Evolutionary conservation across 106 monocot species (phyloP), one percentile per base, ranked within the genome.

Genomic region (Xerophyta viscosa): DNA sequence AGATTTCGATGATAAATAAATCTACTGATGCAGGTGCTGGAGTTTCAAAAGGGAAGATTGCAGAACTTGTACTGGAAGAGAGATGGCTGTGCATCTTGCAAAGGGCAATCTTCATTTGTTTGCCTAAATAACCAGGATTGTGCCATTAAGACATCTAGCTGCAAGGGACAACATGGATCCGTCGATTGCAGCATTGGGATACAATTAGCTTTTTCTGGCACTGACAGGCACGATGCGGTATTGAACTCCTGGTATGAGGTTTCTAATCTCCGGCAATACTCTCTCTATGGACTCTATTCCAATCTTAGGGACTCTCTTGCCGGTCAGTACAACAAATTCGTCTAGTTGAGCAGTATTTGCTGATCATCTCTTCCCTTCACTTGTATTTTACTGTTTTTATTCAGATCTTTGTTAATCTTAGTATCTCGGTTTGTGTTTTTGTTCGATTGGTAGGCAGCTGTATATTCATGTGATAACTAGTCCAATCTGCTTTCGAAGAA

Each of bases 181-280:
- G 57, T 78, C 0, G n/a, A n/a, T n/a, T 98, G 96, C 61, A 86
- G 78, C 68, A 63, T 82, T 12, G 76, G 82, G 5, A 79, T 98
- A 3, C 85, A 98, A 37, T 33, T 89, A 4, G 89, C 96, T 2
- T 98, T 98, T 66, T 89, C 96, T 0, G 96, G 96, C 6, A 89
- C 89, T 0, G 96, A 98, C 31, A 79, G 71, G 64, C 62, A 81
- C 22, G 59, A 82, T 8, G 55, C 61, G 0, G 96, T 84, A 3
- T 85, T 89, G 27, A 98, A 98, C 20, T 89, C 89, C 0, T 98
- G 89, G 96, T 98, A 86, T 15, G 89, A 98, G 66, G 82, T 98
- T 14, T 79, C 89, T 11, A 85, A 82, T 3, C 84, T 98, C 48
- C 72, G 60, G 24, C 96, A 98, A 50, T 98, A 98, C 73, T 89